Evolutionary conservation across 2,329 filamentous ascomycete species (phyloP), one percentile per base, ranked within the genome.

Genomic region (Neonectria neomacrospora): DNA sequence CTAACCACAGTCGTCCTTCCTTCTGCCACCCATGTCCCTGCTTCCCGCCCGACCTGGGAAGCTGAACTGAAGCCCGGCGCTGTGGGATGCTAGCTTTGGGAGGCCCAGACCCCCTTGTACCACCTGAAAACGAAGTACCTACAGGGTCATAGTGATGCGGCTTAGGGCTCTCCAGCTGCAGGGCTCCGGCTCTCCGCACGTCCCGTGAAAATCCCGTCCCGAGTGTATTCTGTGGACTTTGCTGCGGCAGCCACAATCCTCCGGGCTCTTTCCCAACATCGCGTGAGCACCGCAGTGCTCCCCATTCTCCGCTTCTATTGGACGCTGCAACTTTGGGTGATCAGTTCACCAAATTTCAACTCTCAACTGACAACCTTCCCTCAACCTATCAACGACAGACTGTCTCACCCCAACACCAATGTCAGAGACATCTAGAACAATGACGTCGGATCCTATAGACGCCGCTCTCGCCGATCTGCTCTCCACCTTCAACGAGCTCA

Each of bases 401-500:
- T 48, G n/a, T 16, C 26, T 26, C 16, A 7, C 16, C 26, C 9
- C 20, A 23, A 42, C 26, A 5, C 20, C 12, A 45, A n/a, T n/a
- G 7, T 9, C 39, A 44, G 48, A 20, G 10, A 22, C n/a, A 32
- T 7, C n/a, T 12, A n/a, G n/a, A 26, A 16, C 10, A 37, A 66
- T 59, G 4, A n/a, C 53, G 2, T 11, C 47, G 16, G 32, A 54
- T 7, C 9, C 45, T 22, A 32, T 63, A 18, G 59, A 75, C 16
- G 52, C 64, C 12, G 67, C 75, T n/a, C 61, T 80, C 2, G 57
- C 65, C 16, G 71, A 86, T 61, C 83, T 94, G 22, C 85, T 95
- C 66, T 83, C 80, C 11, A 87, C 83, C n/a, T 94, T 92, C 77
- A 87, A 91, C 72, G 91, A 93, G 68, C 85, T 94, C 58, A 95